A percentile compares a stretch with the other conserved stretches of the same genome.
phyloP scores from a whole-genome alignment of 495 filamentous ascomycete genomes.

The Podospora anserina region DNA sequence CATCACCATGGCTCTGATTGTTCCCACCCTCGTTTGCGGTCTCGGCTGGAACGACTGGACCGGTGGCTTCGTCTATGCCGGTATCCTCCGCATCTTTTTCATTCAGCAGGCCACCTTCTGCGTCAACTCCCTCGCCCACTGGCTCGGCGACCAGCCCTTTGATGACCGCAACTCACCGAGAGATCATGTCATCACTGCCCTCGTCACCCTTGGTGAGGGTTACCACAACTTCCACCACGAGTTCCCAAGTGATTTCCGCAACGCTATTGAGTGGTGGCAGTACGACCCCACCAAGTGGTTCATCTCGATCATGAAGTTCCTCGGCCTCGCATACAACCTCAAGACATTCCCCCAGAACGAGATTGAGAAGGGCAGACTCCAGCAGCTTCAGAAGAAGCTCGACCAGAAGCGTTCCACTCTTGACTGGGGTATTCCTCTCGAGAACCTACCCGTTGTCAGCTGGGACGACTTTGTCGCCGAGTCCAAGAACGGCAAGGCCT shows the following conservation, averaged over 20 bases:
- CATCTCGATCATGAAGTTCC: conserved; percentile 91
- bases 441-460: conserved; percentile 90
- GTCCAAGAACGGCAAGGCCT: conserved; percentile 74
- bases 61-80: conserved; percentile 91
- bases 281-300: conserved; percentile 99
- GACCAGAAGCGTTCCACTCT: conserved; percentile 90
- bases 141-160: conserved; percentile 98
- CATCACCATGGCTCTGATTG: conserved; percentile 78
- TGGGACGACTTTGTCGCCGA: conserved; percentile 94
- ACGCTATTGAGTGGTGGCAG: conserved; percentile 96
- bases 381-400: conserved; percentile 98
- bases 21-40: conserved; percentile 81
- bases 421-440: conserved; percentile 93
- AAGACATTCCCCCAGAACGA: conserved; percentile 98
- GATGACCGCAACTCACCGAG: conserved; percentile 98
- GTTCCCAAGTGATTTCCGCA: conserved; percentile 98
- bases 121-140: conserved; percentile 97
- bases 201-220: conserved; percentile 94
- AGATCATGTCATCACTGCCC: conserved; percentile 91
- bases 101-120: conserved; percentile 99
- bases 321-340: conserved; percentile 89
- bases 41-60: conserved; percentile 86
- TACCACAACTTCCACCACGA: conserved; percentile 99
- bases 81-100: conserved; percentile 95
- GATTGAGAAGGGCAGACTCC: conserved; percentile 97